phyloP scores from a whole-genome alignment of 176 grass and related monocot species.

The Luzula sylvatica region DNA sequence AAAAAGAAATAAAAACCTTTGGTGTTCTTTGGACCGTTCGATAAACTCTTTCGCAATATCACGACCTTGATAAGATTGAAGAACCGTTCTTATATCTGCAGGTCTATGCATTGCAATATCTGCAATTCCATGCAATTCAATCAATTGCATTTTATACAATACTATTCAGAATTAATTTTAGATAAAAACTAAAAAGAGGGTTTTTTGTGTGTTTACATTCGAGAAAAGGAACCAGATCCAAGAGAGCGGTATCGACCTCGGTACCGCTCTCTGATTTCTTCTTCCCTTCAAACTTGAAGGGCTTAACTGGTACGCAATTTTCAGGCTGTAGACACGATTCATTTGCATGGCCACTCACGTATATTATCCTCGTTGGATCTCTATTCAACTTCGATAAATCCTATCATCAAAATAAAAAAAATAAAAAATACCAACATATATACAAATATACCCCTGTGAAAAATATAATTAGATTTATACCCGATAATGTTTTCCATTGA shows the following conservation, averaged over 20 bases:
- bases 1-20: slow-evolving; percentile 30
- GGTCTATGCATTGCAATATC: slow-evolving; percentile 63
- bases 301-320: slow-evolving; percentile 58
- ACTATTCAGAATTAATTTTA: not conserved
- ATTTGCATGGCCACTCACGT: slow-evolving; percentile 59
- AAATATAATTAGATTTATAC: slow-evolving; percentile 31
- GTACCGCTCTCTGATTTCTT: slow-evolving; percentile 62
- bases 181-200: too few relatives aligned
- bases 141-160: slow-evolving; percentile 13
- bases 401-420: slow-evolving; percentile 28
- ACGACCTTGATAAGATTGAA: slow-evolving; percentile 68
- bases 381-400: slow-evolving; percentile 93
- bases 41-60: slow-evolving; percentile 74
- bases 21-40: slow-evolving; percentile 64
- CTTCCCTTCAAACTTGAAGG: slow-evolving; percentile 20
- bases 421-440: slow-evolving; percentile 11
- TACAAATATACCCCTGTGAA: not conserved
- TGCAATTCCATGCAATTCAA: slow-evolving; percentile 25
- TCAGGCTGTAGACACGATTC: slow-evolving; percentile 67
- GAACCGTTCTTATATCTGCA: slow-evolving; percentile 52
- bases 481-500: slow-evolving; percentile 84
- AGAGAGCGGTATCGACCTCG: slow-evolving; percentile 40
- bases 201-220: slow-evolving; percentile 89
- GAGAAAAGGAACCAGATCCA: slow-evolving; percentile 98
- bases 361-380: slow-evolving; percentile 62